Percentiles rank a stretch among this genome's conserved stretches.
Conservation (phyloP, 441 rosid genomes). For the Capsella rubella region DNA sequence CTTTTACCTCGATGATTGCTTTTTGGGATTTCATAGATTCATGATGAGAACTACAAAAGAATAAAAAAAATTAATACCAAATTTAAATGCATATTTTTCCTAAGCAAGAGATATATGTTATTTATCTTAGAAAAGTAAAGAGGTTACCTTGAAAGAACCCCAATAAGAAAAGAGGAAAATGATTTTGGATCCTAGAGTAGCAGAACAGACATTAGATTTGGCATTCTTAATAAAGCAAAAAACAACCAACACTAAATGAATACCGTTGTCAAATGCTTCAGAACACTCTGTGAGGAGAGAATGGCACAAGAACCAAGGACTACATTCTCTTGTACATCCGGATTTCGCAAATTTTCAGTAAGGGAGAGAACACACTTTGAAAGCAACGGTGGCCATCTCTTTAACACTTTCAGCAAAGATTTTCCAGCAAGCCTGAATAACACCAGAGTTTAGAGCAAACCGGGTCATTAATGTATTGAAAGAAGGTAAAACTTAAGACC, state of each 20-base stretch:
- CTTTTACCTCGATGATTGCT: slow-evolving; percentile 90
- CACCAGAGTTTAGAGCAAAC: slow-evolving; percentile 38
- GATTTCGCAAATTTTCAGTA: slow-evolving; percentile 69
- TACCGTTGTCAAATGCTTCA: slow-evolving; percentile 96
- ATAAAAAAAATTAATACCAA: slow-evolving; percentile 38
- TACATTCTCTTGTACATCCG: slow-evolving; percentile 73
- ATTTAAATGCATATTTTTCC: slow-evolving; percentile 11
- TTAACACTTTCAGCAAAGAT: slow-evolving; percentile 88
- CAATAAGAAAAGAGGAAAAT: slow-evolving; percentile 82
- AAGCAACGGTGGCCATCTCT: slow-evolving; percentile 96
- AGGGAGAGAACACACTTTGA: slow-evolving; percentile 89
- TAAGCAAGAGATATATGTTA: slow-evolving; percentile 16
- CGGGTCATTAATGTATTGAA: slow-evolving; percentile 29
- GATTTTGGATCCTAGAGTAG: slow-evolving; percentile 84
- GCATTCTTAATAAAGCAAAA: slow-evolving; percentile 26
- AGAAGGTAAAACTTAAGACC: slow-evolving; percentile 22
- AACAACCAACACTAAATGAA: slow-evolving; percentile 44
- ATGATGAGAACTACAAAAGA: slow-evolving; percentile 85
- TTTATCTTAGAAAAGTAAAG: slow-evolving; percentile 19
- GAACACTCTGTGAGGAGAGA: slow-evolving; percentile 90
- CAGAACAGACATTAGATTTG: slow-evolving; percentile 45
- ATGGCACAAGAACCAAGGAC: slow-evolving; percentile 97
- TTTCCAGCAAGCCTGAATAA: slow-evolving; percentile 91
- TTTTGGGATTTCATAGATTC: slow-evolving; percentile 96
- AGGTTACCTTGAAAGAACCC: slow-evolving; percentile 90